These are phyloP conservation scores for Gyrodon lividus DNA, from an alignment of 768 basidiomycete genomes.

Conservation along the genomic window DNA sequence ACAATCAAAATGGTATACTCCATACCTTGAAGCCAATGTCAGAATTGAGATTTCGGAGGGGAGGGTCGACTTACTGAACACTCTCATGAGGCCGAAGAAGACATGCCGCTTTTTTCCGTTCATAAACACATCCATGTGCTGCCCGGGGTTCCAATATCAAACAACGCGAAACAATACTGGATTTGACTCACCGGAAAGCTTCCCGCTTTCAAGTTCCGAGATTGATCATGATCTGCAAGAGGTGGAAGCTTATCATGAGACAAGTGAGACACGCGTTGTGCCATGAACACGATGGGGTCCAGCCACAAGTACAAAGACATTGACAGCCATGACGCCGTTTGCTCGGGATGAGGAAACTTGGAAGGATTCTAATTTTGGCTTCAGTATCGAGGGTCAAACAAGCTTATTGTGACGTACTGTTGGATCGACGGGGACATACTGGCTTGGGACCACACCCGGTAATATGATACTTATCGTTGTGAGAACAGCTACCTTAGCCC, in stretches of 20 bases:
- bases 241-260: conserved; percentile 43
- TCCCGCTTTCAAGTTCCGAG: conserved; percentile 33
- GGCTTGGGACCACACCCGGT: conserved; percentile 55
- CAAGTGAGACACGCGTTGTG: conserved; percentile 44
- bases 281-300: conserved; percentile 47
- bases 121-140: conserved; percentile 30
- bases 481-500: conserved; percentile 52
- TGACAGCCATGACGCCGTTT: conserved; percentile 38
- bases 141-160: background rate
- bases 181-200: conserved; percentile 30
- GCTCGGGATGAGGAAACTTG: conserved; percentile 36
- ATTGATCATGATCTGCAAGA: conserved; percentile 47
- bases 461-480: conserved; percentile 44
- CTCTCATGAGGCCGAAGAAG: conserved; percentile 15
- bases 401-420: background rate
- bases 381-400: too few relatives aligned
- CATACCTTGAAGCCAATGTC: background rate
- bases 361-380: conserved; percentile 20
- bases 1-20: conserved; percentile 8
- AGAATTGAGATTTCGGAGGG: background rate
- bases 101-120: conserved; percentile 10
- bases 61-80: conserved; percentile 6
- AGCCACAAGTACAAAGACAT: conserved; percentile 49
- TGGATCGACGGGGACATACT: conserved; percentile 58
- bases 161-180: background rate